phyloP scores from a whole-genome alignment of 2,329 filamentous ascomycete species.

The Diaporthe ilicicola region DNA sequence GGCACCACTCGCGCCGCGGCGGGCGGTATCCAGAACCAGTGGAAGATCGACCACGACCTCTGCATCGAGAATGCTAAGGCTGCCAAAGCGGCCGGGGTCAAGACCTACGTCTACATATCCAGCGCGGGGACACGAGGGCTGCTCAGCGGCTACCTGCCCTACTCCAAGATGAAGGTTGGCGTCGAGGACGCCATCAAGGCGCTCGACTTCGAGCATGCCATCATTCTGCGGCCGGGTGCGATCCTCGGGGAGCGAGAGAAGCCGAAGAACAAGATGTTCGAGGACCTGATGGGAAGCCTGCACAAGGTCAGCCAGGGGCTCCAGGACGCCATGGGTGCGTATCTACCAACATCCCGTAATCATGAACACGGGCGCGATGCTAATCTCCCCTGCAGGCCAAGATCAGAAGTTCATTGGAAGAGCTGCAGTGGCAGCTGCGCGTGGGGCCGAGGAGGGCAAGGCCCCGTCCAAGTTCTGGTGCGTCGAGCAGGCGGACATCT shows the following conservation, averaged over 20 bases:
- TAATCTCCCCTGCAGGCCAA: conserved; percentile 59
- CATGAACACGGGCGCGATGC: background rate
- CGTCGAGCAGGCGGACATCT: conserved; percentile 67
- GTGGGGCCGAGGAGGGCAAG: conserved; percentile 66
- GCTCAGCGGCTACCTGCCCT: conserved; percentile 53
- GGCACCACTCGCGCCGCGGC: conserved; percentile 82
- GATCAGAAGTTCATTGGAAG: conserved; percentile 77
- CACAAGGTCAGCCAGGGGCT: conserved; percentile 62
- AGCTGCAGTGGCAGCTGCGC: conserved; percentile 69
- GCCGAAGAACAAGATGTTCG: conserved; percentile 61
- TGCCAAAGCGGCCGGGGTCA: conserved; percentile 75
- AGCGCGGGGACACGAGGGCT: conserved; percentile 57
- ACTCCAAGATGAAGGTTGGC: conserved; percentile 82
- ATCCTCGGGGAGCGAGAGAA: conserved; percentile 77
- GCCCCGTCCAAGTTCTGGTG: conserved; percentile 69
- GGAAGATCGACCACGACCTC: conserved; percentile 87
- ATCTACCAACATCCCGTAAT: background rate
- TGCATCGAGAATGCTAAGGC: conserved; percentile 81
- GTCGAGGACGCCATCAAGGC: conserved; percentile 80
- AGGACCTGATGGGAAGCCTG: conserved; percentile 62
- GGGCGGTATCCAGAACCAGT: conserved; percentile 80
- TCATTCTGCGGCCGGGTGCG: conserved; percentile 78
- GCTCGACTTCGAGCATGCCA: conserved; percentile 78
- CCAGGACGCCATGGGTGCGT: conserved; percentile 64
- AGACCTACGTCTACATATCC: conserved; percentile 82